These are phyloP conservation scores for Rhizopus microsporus DNA, from an alignment of 371 early-diverging fungal genomes.

Conservation along the genomic window DNA sequence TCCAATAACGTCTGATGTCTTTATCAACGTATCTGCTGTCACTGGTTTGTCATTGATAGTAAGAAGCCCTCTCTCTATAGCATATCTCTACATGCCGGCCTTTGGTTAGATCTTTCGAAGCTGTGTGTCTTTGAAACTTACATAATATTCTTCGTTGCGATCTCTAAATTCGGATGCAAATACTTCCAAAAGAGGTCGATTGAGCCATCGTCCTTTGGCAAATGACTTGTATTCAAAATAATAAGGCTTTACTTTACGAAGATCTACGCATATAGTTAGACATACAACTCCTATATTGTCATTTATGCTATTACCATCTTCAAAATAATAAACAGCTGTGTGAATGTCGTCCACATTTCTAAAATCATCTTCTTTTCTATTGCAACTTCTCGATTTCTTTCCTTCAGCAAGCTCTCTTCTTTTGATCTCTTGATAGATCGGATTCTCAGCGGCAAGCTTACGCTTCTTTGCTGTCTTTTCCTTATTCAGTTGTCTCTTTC, in stretches of 20 bases:
- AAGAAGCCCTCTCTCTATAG: slow-evolving; percentile 80
- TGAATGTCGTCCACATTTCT: slow-evolving; percentile 26
- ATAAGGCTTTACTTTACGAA: slow-evolving; percentile 85
- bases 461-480: slow-evolving; percentile 18
- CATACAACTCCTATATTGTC: background rate
- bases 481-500: slow-evolving; percentile 10
- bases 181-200: slow-evolving; percentile 72
- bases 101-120: background rate
- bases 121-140: slow-evolving; percentile 23
- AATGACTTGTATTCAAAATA: slow-evolving; percentile 78
- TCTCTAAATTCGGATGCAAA: slow-evolving; percentile 89
- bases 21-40: slow-evolving; percentile 51
- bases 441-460: slow-evolving; percentile 12
- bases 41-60: slow-evolving; percentile 75
- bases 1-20: slow-evolving; percentile 75
- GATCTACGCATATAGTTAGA: slow-evolving; percentile 34
- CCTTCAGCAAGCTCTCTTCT: slow-evolving; percentile 13
- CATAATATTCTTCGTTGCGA: slow-evolving; percentile 78
- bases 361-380: slow-evolving; percentile 27
- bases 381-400: slow-evolving; percentile 12
- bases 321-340: slow-evolving; percentile 46
- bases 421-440: slow-evolving; percentile 11
- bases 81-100: slow-evolving; percentile 51
- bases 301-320: slow-evolving; percentile 35
- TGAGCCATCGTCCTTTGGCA: slow-evolving; percentile 93